Percentiles rank a stretch among this genome's conserved stretches.
phyloP scores from a whole-genome alignment of 2,329 filamentous ascomycete genomes.

The Verticillium longisporum region DNA sequence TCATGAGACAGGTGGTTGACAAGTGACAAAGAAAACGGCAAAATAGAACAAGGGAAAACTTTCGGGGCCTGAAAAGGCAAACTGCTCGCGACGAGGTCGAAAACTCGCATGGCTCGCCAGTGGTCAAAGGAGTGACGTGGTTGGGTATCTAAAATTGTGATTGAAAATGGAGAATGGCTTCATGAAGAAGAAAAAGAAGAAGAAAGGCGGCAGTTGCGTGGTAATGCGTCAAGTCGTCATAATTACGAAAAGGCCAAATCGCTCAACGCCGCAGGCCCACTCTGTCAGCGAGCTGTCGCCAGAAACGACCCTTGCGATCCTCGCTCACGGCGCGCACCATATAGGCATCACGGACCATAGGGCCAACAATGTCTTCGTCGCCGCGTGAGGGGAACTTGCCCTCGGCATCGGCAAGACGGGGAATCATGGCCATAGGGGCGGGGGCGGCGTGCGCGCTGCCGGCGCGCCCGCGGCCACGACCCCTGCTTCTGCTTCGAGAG shows the following conservation, averaged over 20 bases:
- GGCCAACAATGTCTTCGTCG: slow-evolving; percentile 88
- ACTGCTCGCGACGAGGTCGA: neutral
- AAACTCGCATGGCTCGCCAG: neutral
- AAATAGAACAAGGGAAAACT: neutral
- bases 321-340: slow-evolving; percentile 42
- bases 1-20: neutral
- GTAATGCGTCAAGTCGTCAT: neutral
- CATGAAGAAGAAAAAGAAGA: neutral
- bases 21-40: neutral
- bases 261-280: slow-evolving; percentile 21
- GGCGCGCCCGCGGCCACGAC: slow-evolving; percentile 30
- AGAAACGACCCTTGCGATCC: slow-evolving; percentile 38
- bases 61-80: neutral
- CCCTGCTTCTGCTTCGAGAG: slow-evolving; percentile 30
- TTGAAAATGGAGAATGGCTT: neutral
- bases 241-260: neutral
- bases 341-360: slow-evolving; percentile 64
- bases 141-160: neutral
- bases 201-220: neutral
- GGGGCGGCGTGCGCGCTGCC: slow-evolving; percentile 31
- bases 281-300: slow-evolving; percentile 41
- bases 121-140: neutral
- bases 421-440: slow-evolving; percentile 42
- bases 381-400: slow-evolving; percentile 85
- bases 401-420: slow-evolving; percentile 61